Evolutionary conservation across 2,329 filamentous ascomycete genomes (phyloP).

Genomic region (Scedosporium apiospermum): DNA sequence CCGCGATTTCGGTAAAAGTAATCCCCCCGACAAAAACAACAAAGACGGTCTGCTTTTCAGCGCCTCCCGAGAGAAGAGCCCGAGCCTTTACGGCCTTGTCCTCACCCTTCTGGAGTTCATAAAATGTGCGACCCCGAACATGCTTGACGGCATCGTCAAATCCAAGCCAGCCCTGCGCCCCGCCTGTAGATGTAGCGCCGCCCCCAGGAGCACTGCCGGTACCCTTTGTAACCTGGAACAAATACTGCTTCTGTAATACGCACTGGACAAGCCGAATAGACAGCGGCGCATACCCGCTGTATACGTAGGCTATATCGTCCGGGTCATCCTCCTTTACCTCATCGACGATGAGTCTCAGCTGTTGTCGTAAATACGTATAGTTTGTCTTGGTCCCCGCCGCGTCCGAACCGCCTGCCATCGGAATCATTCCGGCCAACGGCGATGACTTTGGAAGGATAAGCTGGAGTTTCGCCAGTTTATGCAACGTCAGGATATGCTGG

Average conservation of each 20-base stretch:
- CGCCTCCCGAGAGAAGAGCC: slow-evolving; percentile 67
- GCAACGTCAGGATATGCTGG: slow-evolving; percentile 84
- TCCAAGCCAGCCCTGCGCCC: slow-evolving; percentile 75
- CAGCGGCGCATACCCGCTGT: slow-evolving; percentile 91
- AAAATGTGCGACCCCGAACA: slow-evolving; percentile 80
- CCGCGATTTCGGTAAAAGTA: slow-evolving; percentile 92
- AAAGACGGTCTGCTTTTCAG: slow-evolving; percentile 74
- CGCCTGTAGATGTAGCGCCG: slow-evolving; percentile 25
- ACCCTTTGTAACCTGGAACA: slow-evolving; percentile 62
- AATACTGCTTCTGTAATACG: slow-evolving; percentile 80
- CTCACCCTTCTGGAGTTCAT: slow-evolving; percentile 83
- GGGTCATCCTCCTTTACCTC: slow-evolving; percentile 94
- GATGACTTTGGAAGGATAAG: slow-evolving; percentile 71
- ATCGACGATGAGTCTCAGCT: slow-evolving; percentile 81
- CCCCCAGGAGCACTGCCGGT: slow-evolving; percentile 28
- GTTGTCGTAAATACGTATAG: slow-evolving; percentile 79
- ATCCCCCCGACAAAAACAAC: slow-evolving; percentile 98
- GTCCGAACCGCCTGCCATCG: slow-evolving; percentile 51
- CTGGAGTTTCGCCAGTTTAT: slow-evolving; percentile 80
- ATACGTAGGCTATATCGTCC: slow-evolving; percentile 94
- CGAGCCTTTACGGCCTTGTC: slow-evolving; percentile 86
- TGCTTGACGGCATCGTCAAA: slow-evolving; percentile 91
- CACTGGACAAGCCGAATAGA: slow-evolving; percentile 88
- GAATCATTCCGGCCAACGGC: slow-evolving; percentile 71
- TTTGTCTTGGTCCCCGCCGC: slow-evolving; percentile 68